A percentile compares a stretch with the other conserved stretches of the same genome.
phyloP scores from a whole-genome alignment of 257 asterid genomes.

The Linderniella brevidens region DNA sequence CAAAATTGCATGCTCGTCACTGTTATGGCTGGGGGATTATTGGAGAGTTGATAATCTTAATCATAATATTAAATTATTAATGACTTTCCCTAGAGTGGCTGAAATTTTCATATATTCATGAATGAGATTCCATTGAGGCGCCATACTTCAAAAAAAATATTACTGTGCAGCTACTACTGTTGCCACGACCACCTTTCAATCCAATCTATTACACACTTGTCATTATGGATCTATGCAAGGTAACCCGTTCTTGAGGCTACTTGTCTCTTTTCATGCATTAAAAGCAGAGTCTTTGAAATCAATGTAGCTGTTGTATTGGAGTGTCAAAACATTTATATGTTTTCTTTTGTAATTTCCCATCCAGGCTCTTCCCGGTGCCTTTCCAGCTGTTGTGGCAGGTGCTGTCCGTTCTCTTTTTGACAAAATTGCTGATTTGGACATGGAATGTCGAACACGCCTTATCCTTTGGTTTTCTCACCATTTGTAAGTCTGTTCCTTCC shows the following conservation, averaged over 20 bases:
- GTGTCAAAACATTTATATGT: constrained; percentile 6
- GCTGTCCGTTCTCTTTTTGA: constrained; percentile 96
- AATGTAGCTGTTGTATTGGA: background rate
- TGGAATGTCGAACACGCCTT: constrained; percentile 94
- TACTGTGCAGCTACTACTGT: constrained; percentile 64
- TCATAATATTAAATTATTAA: no score
- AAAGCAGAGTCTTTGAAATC: no score
- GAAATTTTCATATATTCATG: no score
- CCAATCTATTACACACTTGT: constrained; percentile 90
- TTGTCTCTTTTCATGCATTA: background rate
- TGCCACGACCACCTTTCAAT: constrained; percentile 92
- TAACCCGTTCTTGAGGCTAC: constrained; percentile 12
- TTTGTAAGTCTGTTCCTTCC: constrained; percentile 41
- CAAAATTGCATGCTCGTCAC: no score
- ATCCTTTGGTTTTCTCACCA: constrained; percentile 99
- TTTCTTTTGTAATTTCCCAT: constrained; percentile 14
- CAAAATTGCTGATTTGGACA: constrained; percentile 76
- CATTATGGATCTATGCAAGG: constrained; percentile 97
- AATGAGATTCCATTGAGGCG: background rate
- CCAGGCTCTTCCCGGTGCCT: constrained; percentile 99
- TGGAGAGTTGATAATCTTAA: no score
- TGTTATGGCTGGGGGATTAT: no score
- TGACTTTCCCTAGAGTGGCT: no score
- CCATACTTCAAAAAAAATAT: constrained; percentile 6
- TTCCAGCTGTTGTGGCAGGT: constrained; percentile 96